A percentile compares a stretch with the other conserved stretches of the same genome.
phyloP scores from a whole-genome alignment of 1,284 basidiomycete species.

The Ceratobasidium sp. region DNA sequence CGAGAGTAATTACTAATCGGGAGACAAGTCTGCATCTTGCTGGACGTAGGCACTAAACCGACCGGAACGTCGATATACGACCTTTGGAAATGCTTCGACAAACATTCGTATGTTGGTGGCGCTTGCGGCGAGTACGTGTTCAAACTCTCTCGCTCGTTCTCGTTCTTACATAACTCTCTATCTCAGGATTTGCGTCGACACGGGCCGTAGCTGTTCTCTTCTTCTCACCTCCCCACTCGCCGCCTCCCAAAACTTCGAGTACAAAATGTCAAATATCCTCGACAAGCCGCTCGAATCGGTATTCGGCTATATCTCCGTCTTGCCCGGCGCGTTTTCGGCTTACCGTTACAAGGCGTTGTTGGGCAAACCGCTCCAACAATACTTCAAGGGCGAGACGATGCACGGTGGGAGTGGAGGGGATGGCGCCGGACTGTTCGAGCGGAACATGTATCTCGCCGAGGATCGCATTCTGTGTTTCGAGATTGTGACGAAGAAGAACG shows the following conservation, averaged over 20 bases:
- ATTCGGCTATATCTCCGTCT: constrained; percentile 91
- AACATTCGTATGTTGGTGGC: constrained; percentile 89
- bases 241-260: constrained; percentile 93
- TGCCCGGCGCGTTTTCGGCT: constrained; percentile 89
- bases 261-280: constrained; percentile 93
- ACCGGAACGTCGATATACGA: constrained; percentile 95
- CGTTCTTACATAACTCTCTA: constrained; percentile 3
- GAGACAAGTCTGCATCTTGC: constrained; percentile 77
- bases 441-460: constrained; percentile 71
- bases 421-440: constrained; percentile 75
- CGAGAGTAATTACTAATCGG: constrained; percentile 31
- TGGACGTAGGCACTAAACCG: constrained; percentile 95
- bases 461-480: constrained; percentile 98
- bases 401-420: constrained; percentile 67
- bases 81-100: constrained; percentile 96
- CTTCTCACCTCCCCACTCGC: constrained; percentile 89
- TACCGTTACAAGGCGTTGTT: constrained; percentile 72
- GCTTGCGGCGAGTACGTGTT: constrained; percentile 89
- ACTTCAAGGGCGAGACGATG: constrained; percentile 78
- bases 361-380: constrained; percentile 24
- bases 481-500: constrained; percentile 91
- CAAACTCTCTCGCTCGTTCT: neutral
- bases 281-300: constrained; percentile 95
- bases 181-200: constrained; percentile 83
- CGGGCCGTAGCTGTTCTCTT: constrained; percentile 80